Evolutionary conservation across 257 asterid genomes (phyloP).

Genomic region (Eustoma russellianum): DNA sequence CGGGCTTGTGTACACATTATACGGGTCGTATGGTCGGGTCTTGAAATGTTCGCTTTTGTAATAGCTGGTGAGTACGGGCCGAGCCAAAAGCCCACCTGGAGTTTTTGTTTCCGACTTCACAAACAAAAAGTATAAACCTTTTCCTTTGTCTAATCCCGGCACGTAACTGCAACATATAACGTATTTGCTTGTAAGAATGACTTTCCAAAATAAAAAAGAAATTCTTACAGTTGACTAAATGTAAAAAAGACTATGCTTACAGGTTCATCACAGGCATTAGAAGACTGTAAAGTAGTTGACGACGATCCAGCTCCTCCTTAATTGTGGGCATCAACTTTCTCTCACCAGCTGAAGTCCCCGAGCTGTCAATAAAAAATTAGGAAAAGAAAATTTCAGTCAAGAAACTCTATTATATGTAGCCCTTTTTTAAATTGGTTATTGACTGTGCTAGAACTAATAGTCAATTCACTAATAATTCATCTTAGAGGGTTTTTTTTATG

Average conservation of each 20-base stretch:
- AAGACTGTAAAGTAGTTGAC: conserved; percentile 93
- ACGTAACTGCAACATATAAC: conserved; percentile 57
- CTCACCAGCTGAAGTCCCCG: conserved; percentile 97
- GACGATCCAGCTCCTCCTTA: conserved; percentile 85
- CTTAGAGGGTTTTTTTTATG: too few species aligned
- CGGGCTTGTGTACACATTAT: conserved; percentile 92
- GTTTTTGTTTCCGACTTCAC: conserved; percentile 88
- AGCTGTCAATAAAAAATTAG: conserved; percentile 22
- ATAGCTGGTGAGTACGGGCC: conserved; percentile 95
- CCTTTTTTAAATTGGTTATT: too few species aligned
- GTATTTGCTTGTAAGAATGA: conserved; percentile 19
- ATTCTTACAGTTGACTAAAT: background rate
- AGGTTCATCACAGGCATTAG: conserved; percentile 97
- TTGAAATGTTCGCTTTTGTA: conserved; percentile 96
- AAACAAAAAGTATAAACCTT: conserved; percentile 77
- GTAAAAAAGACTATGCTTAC: conserved; percentile 30
- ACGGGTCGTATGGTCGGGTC: conserved; percentile 90
- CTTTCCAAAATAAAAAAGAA: background rate
- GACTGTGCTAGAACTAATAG: too few species aligned
- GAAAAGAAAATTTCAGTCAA: background rate
- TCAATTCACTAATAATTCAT: too few species aligned
- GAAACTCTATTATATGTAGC: too few species aligned
- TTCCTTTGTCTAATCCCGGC: conserved; percentile 89
- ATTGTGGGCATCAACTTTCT: conserved; percentile 95
- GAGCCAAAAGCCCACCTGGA: conserved; percentile 84